Percentiles rank a stretch among this genome's conserved stretches.
These are phyloP conservation scores for Paramecium sonneborni DNA, from an alignment of 73 alveolate genomes.

Conservation along the genomic window DNA sequence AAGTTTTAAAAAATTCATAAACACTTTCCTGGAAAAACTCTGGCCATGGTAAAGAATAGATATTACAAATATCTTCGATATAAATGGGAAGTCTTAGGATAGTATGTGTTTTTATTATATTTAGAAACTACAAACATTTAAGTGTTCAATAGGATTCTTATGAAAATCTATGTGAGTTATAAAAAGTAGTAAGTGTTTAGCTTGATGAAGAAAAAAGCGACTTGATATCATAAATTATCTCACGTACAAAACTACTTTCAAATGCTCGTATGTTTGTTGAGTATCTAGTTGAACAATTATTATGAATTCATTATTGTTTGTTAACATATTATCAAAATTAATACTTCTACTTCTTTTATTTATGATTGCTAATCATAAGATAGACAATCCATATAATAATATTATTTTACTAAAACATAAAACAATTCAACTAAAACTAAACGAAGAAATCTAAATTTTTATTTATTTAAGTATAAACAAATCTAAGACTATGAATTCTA, in stretches of 20 bases:
- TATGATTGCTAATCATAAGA: neutral
- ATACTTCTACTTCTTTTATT: neutral
- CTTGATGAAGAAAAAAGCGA: neutral
- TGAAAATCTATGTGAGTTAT: slow-evolving; percentile 1
- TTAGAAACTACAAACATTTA: slow-evolving; percentile 35
- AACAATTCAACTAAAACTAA: neutral
- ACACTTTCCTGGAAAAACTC: slow-evolving; percentile 47
- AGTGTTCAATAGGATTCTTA: slow-evolving; percentile 29
- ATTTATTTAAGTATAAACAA: neutral
- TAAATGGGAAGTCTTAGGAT: slow-evolving; percentile 43
- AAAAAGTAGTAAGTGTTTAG: neutral
- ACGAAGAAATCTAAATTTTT: neutral
- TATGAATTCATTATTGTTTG: neutral
- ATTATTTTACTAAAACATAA: neutral
- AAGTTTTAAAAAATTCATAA: slow-evolving; percentile 47
- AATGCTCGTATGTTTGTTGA: slow-evolving; percentile 16
- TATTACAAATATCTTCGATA: slow-evolving; percentile 33
- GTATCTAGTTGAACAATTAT: slow-evolving; percentile 22
- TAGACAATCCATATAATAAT: neutral
- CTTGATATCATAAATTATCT: neutral
- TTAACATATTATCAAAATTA: neutral
- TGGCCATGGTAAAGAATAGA: slow-evolving; percentile 50
- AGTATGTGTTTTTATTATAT: neutral
- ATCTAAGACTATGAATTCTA: neutral
- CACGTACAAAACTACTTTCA: neutral